Base-by-base conservation (phyloP, 2,329 filamentous ascomycete species). In the Alternaria viburni region DNA sequence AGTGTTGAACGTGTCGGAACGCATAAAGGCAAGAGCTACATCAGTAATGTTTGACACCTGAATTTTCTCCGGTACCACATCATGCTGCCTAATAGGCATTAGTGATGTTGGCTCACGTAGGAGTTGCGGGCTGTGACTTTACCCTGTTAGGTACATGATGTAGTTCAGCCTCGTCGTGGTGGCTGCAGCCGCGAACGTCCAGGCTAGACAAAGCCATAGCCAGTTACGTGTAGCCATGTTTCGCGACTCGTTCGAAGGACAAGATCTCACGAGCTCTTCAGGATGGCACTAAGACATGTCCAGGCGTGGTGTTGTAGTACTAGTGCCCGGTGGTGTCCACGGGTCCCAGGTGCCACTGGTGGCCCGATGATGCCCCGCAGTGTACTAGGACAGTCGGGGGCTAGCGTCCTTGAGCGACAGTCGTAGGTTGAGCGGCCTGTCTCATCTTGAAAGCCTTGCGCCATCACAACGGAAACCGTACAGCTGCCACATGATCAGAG, bases 1-100 rank as follows among this genome's bases (percentile, higher is more conserved):
- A 2, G 70, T 57, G 30, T 78, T 77, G 66, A 78, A 77, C 4
- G 64, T 67, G 5, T 68, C 69, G 12, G 76, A 69, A 0, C 65
- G 67, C 73, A 78, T 77, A 44, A 78, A 78, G 4, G 76, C 76
- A 4, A 78, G 64, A 7, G 68, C 67, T 0, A 78, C 74, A 32
- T 77, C 73, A 11, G 76, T 76, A 7, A 77, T 49, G 17, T 64
- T 54, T 10, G 69, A 47, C 1, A 76, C 66, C 5, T 69, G 51
- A 2, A 50, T 8, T 3, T n/a, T 51, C 11, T 70, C 58, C 3
- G 75, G 75, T 1, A 77, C 69, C 9, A 76, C 57, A 13, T 69
- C 62, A 46, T 78, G 76, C 44, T 78, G 76, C 4, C 76, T 77
- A 13, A 9, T 8, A 25, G 2, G 6, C 43, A 13, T 54, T 13